Conservation (phyloP, 1,284 basidiomycete species). For the Leccinum solheimii region DNA sequence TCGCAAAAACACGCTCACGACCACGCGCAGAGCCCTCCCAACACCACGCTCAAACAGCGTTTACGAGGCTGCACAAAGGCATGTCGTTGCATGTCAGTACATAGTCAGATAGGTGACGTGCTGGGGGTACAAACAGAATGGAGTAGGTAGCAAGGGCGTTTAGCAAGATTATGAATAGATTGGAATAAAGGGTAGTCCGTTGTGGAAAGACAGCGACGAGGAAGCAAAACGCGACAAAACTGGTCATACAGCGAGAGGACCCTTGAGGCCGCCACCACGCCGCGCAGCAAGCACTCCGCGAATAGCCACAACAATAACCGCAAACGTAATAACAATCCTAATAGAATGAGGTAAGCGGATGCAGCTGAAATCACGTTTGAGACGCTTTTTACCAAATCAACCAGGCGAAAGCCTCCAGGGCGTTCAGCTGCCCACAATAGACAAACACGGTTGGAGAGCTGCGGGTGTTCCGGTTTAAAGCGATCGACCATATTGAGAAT, state of each 20-base stretch:
- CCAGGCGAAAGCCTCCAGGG: constrained; percentile 62
- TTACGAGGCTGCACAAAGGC: constrained; percentile 1
- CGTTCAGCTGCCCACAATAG: constrained; percentile 69
- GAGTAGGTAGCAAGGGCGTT: constrained; percentile 6
- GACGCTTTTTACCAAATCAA: constrained; percentile 50
- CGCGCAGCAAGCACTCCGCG: constrained; percentile 52
- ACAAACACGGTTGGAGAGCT: constrained; percentile 45
- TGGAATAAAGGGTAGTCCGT: background rate
- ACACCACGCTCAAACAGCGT: constrained; percentile 11
- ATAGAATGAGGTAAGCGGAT: constrained; percentile 3
- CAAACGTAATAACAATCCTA: constrained; percentile 58
- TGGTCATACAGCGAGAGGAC: constrained; percentile 41
- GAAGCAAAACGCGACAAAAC: background rate
- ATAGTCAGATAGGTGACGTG: background rate
- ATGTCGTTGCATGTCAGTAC: background rate
- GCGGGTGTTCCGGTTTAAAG: constrained; percentile 1
- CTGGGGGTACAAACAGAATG: background rate
- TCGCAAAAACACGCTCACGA: background rate
- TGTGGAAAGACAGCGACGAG: constrained; percentile 8
- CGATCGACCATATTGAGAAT: background rate
- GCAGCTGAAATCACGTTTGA: background rate
- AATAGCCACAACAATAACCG: constrained; percentile 51
- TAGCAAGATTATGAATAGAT: constrained; percentile 12
- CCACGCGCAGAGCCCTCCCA: background rate
- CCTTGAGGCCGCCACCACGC: constrained; percentile 57